Evolutionary conservation across 495 filamentous ascomycete genomes (phyloP).

Genomic region (Corynascus novoguineensis): DNA sequence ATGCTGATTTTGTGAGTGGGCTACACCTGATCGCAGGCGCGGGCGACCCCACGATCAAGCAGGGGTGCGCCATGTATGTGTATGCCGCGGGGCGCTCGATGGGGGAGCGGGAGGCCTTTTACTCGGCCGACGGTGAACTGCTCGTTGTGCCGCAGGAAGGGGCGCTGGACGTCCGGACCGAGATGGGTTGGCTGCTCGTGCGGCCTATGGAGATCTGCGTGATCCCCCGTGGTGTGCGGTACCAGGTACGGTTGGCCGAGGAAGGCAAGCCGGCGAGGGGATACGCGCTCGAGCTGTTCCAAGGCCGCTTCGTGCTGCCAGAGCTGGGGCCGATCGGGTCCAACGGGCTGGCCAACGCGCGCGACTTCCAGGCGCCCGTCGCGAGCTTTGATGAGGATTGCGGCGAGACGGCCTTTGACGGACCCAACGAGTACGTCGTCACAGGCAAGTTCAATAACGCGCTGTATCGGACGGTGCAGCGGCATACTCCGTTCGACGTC

Average conservation of each 20-base stretch:
- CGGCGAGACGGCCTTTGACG: conserved; percentile 36
- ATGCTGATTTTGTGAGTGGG: conserved; percentile 72
- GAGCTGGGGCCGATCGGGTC: conserved; percentile 87
- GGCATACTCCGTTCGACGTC: conserved; percentile 74
- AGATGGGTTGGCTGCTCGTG: conserved; percentile 75
- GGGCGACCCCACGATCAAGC: conserved; percentile 75
- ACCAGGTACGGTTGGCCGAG: conserved; percentile 58
- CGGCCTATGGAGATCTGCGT: conserved; percentile 86
- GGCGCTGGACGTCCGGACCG: conserved; percentile 77
- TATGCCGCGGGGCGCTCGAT: conserved; percentile 80
- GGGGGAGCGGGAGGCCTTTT: conserved; percentile 68
- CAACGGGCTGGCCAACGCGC: conserved; percentile 78
- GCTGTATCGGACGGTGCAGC: conserved; percentile 66
- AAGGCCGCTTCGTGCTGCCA: conserved; percentile 77
- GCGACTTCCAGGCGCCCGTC: conserved; percentile 82
- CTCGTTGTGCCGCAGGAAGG: conserved; percentile 82
- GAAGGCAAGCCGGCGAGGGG: conserved; percentile 60
- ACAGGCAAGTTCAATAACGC: conserved; percentile 75
- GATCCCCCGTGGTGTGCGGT: conserved; percentile 77
- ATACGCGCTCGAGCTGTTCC: conserved; percentile 83
- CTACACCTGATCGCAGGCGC: conserved; percentile 74
- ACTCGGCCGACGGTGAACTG: conserved; percentile 87
- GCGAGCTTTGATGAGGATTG: conserved; percentile 65
- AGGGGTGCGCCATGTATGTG: conserved; percentile 74
- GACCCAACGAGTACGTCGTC: conserved; percentile 50